phyloP scores from a whole-genome alignment of 768 basidiomycete genomes.

The Suillus lakei region DNA sequence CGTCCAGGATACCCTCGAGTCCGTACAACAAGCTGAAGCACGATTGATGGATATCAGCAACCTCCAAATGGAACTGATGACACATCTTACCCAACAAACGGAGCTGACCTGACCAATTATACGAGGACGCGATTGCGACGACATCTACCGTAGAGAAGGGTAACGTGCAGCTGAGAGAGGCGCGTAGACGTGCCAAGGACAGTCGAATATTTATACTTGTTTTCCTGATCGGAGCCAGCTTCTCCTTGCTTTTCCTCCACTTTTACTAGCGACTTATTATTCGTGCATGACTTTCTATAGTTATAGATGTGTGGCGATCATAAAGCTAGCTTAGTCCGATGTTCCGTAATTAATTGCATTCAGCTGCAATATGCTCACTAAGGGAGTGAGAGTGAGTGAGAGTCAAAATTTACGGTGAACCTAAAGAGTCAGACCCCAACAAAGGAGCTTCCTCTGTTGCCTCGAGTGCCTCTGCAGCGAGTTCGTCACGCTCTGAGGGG shows the following conservation, averaged over 20 bases:
- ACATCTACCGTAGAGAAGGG: constrained; percentile 88
- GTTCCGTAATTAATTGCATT: neutral
- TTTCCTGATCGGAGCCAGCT: constrained; percentile 90
- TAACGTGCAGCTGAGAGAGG: constrained; percentile 89
- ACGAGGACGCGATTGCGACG: constrained; percentile 91
- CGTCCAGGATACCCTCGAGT: constrained; percentile 85
- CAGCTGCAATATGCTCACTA: neutral
- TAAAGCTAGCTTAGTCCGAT: neutral
- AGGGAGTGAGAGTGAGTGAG: neutral
- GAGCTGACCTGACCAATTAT: constrained; percentile 94
- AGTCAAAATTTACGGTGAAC: constrained; percentile 1
- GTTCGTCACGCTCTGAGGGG: constrained; percentile 52
- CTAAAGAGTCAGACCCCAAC: constrained; percentile 30
- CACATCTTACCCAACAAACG: constrained; percentile 86
- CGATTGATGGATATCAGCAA: constrained; percentile 91
- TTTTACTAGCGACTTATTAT: constrained; percentile 63
- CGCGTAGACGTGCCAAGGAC: constrained; percentile 84
- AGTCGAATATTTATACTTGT: constrained; percentile 88
- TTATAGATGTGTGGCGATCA: neutral
- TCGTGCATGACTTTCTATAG: constrained; percentile 11
- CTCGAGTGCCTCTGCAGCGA: constrained; percentile 64
- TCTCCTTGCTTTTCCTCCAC: constrained; percentile 92
- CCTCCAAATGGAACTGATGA: constrained; percentile 89
- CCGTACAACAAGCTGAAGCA: constrained; percentile 91
- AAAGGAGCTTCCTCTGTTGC: constrained; percentile 67